Percentiles rank a stretch among this genome's conserved stretches.
phyloP scores from a whole-genome alignment of 1,284 basidiomycete species.

The Sporisorium graminicola region DNA sequence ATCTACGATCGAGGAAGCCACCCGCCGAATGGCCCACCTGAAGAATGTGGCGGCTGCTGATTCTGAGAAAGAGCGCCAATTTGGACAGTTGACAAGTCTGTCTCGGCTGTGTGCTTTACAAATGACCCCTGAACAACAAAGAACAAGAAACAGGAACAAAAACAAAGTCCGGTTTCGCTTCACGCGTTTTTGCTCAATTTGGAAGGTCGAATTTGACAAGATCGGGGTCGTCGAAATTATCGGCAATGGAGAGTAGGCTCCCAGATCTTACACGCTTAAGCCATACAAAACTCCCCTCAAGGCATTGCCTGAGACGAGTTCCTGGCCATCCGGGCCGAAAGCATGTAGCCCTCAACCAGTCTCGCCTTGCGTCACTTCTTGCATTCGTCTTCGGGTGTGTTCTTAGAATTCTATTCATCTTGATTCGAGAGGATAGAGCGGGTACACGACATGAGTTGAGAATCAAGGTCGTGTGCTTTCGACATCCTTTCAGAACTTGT shows the following conservation, averaged over 20 bases:
- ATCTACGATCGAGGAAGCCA: background rate
- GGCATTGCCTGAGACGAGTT: too few relatives aligned
- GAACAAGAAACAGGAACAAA: background rate
- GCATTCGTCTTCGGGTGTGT: too few relatives aligned
- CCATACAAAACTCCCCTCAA: too few relatives aligned
- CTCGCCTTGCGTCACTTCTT: too few relatives aligned
- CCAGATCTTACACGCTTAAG: too few relatives aligned
- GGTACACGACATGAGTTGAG: too few relatives aligned
- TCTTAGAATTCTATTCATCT: too few relatives aligned
- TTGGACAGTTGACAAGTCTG: conserved; percentile 17
- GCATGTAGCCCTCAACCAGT: too few relatives aligned
- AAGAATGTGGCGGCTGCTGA: background rate
- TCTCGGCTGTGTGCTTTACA: conserved; percentile 27
- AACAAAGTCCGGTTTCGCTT: background rate
- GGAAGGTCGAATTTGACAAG: conserved; percentile 13
- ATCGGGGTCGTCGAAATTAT: background rate
- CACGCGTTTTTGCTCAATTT: conserved; percentile 14
- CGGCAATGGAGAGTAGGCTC: too few relatives aligned
- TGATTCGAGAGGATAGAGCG: too few relatives aligned
- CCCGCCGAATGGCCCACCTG: background rate
- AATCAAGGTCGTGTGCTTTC: too few relatives aligned
- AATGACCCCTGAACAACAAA: conserved; percentile 17
- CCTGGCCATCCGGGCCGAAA: too few relatives aligned
- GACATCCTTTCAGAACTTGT: conserved; percentile 57
- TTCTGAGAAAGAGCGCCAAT: background rate